Evolutionary conservation across 495 filamentous ascomycete genomes (phyloP).

Genomic region (Penicillium verhagenii): DNA sequence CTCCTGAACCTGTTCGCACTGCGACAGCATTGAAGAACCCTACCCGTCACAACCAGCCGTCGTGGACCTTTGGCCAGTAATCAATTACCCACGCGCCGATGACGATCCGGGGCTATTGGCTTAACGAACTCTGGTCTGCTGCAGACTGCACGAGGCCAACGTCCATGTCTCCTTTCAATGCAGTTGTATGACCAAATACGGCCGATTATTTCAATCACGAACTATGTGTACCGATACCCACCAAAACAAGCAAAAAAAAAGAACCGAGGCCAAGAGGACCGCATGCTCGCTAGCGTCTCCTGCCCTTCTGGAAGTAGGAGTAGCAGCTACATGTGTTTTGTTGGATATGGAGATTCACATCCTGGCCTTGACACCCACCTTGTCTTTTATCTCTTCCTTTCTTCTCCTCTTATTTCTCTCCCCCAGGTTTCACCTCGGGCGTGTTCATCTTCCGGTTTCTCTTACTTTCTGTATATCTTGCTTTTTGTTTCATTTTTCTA

Average conservation of each 20-base stretch:
- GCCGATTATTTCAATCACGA: constrained; percentile 20
- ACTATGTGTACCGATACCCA: constrained; percentile 31
- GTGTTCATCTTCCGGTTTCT: constrained; percentile 8
- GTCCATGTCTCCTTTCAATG: constrained; percentile 17
- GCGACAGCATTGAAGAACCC: constrained; percentile 21
- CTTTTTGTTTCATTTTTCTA: constrained; percentile 3
- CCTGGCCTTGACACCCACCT: not conserved
- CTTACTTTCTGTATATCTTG: constrained; percentile 2
- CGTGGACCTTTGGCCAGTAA: constrained; percentile 24
- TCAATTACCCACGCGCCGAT: not conserved
- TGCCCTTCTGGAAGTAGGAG: not conserved
- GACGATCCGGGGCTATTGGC: not conserved
- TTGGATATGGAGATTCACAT: not conserved
- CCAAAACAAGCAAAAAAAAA: constrained; percentile 9
- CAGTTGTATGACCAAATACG: constrained; percentile 30
- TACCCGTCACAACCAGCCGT: constrained; percentile 24
- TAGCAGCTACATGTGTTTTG: not conserved
- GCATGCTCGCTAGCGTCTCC: not conserved
- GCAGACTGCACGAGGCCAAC: constrained; percentile 3
- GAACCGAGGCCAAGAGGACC: constrained; percentile 2
- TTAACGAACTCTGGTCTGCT: not conserved
- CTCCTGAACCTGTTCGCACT: constrained; percentile 44
- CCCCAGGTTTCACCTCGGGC: not conserved
- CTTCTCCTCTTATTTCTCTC: constrained; percentile 7
- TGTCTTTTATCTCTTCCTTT: constrained; percentile 5